Evolutionary conservation across 2,329 filamentous ascomycete species (phyloP).

Genomic region (Ceratocystis smalleyi): DNA sequence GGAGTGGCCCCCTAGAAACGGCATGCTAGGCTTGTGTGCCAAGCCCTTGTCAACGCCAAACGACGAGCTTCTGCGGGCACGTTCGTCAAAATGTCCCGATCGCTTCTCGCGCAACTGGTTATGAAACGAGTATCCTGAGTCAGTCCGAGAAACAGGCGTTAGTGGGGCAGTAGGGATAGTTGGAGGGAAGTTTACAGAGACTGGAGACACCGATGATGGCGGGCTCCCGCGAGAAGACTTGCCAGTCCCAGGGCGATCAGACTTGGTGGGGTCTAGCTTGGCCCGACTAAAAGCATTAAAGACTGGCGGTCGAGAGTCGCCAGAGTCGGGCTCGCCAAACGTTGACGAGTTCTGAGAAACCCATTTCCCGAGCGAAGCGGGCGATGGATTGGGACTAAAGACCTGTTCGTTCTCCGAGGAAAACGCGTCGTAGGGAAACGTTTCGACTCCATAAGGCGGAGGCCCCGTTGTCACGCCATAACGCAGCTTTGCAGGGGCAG

Average conservation of each 20-base stretch:
- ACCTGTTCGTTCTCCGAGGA: conserved; percentile 71
- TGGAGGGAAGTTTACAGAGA: conserved; percentile 62
- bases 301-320: conserved; percentile 43
- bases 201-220: conserved; percentile 54
- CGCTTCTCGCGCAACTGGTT: conserved; percentile 83
- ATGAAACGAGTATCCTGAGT: conserved; percentile 78
- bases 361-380: conserved; percentile 66
- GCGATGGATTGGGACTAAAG: conserved; percentile 55
- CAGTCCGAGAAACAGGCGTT: conserved; percentile 72
- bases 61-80: conserved; percentile 79
- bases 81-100: conserved; percentile 76
- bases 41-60: conserved; percentile 65
- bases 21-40: conserved; percentile 53
- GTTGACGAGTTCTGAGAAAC: conserved; percentile 78
- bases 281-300: conserved; percentile 86
- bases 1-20: conserved; percentile 54
- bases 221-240: conserved; percentile 47
- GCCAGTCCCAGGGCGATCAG: conserved; percentile 65
- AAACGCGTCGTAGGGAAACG: conserved; percentile 80
- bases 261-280: conserved; percentile 47
- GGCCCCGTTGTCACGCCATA: conserved; percentile 79
- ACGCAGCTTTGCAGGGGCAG: conserved; percentile 75
- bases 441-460: conserved; percentile 82
- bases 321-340: conserved; percentile 54
- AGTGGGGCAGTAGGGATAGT: conserved; percentile 37